Conservation (phyloP, 331 rosid species). For the Dryas integrifolia region DNA sequence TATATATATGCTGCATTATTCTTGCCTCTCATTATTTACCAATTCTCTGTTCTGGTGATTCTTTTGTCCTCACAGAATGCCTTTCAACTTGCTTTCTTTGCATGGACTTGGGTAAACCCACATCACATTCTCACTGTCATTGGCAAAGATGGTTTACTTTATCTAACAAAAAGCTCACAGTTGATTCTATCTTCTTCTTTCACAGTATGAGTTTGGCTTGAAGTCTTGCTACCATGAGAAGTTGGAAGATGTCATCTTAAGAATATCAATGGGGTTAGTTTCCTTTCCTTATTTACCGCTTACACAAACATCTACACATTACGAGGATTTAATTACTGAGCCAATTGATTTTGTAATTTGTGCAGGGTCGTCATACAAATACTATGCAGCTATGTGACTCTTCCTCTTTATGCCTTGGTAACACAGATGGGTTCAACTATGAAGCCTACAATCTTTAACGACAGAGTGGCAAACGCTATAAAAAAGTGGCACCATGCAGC, state of each 20-base stretch:
- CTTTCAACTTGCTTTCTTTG: constrained; percentile 40
- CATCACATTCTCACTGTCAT: background rate
- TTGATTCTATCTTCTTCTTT: background rate
- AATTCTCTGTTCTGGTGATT: background rate
- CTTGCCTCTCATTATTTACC: background rate
- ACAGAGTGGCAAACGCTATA: constrained; percentile 28
- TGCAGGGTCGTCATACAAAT: constrained; percentile 34
- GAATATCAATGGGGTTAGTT: constrained; percentile 38
- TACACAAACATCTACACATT: background rate
- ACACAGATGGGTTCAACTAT: constrained; percentile 43
- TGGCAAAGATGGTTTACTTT: background rate
- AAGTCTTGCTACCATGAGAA: constrained; percentile 38
- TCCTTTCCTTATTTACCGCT: background rate
- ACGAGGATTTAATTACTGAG: background rate
- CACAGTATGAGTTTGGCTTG: constrained; percentile 32
- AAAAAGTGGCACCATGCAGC: constrained; percentile 32
- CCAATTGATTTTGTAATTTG: background rate
- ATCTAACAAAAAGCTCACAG: background rate
- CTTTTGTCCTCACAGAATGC: constrained; percentile 25
- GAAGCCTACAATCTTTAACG: constrained; percentile 32
- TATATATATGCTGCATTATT: background rate
- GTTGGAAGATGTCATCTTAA: constrained; percentile 25
- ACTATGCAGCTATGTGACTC: constrained; percentile 40
- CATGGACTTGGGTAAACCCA: constrained; percentile 36
- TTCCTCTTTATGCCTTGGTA: constrained; percentile 36